Evolutionary conservation across 106 monocot genomes (phyloP).

Genomic region (Dactylorhiza incarnata): DNA sequence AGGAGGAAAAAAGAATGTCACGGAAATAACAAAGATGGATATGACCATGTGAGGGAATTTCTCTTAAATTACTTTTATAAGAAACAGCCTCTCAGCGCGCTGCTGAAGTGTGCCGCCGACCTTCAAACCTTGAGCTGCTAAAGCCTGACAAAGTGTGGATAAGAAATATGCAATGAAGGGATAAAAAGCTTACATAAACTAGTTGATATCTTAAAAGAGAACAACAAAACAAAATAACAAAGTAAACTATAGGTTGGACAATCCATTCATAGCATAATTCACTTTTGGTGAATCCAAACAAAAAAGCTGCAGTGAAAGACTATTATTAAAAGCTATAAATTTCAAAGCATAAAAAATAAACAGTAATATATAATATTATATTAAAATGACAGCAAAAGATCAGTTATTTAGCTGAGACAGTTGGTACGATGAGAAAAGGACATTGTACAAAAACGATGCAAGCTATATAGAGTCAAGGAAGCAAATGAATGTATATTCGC

Average conservation of each 20-base stretch:
- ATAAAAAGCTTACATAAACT: not conserved
- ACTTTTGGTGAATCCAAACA: not conserved
- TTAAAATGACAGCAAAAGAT: not conserved
- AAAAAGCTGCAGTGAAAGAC: not conserved
- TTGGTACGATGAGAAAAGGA: not conserved
- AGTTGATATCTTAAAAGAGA: not conserved
- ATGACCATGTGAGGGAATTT: not conserved
- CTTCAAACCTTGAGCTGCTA: conserved; percentile 74
- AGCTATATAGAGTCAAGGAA: no score
- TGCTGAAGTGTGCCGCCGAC: conserved; percentile 77
- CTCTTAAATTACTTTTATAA: conserved; percentile 49
- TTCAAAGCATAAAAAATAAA: not conserved
- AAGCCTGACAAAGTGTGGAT: conserved; percentile 38
- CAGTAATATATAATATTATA: not conserved
- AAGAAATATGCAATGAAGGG: not conserved
- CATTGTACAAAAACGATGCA: no score
- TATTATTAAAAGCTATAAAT: not conserved
- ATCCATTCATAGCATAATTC: not conserved
- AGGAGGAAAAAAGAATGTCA: not conserved
- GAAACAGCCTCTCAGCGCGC: conserved; percentile 84
- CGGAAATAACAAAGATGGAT: not conserved
- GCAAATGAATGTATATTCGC: no score
- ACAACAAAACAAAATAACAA: not conserved
- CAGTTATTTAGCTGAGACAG: not conserved
- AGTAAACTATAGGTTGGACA: not conserved